Percentiles rank a stretch among this genome's conserved stretches.
Conservation (phyloP, 305 asterid genomes). For the Solanum hybrid region DNA sequence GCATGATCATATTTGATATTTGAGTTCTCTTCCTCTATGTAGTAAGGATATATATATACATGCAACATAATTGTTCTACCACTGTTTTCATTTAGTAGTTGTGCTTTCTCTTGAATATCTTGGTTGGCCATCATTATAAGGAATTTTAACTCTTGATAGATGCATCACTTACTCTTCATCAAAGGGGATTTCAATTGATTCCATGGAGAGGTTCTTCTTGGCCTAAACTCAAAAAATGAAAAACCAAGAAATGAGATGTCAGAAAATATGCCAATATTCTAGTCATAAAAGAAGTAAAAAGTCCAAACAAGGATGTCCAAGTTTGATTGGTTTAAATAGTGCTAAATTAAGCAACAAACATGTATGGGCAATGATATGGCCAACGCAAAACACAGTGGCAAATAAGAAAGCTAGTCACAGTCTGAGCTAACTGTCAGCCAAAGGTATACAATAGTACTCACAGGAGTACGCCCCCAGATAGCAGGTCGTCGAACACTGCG, state of each 20-base stretch:
- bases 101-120: not conserved
- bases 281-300: not conserved
- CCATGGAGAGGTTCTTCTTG: conserved; percentile 74
- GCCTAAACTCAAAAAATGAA: conserved; percentile 16
- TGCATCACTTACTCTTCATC: conserved; percentile 77
- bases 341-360: not conserved
- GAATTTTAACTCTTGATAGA: conserved; percentile 8
- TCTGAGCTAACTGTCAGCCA: conserved; percentile 1
- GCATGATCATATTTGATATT: not conserved
- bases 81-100: not conserved
- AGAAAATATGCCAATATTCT: not conserved
- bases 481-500: conserved; percentile 40
- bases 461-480: conserved; percentile 70
- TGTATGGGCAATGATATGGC: not conserved
- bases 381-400: not conserved
- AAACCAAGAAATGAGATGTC: not conserved
- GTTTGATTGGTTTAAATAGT: not conserved
- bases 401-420: not conserved
- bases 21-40: not conserved
- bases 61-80: not conserved
- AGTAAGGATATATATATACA: not conserved
- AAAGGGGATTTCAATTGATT: conserved; percentile 54
- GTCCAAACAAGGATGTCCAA: not conserved
- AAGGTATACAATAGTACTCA: conserved; percentile 30
- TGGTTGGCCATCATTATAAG: not conserved